Evolutionary conservation across 2,329 filamentous ascomycete genomes (phyloP), one percentile per base, ranked within the genome.

Genomic region (Berkeleyomyces basicola): DNA sequence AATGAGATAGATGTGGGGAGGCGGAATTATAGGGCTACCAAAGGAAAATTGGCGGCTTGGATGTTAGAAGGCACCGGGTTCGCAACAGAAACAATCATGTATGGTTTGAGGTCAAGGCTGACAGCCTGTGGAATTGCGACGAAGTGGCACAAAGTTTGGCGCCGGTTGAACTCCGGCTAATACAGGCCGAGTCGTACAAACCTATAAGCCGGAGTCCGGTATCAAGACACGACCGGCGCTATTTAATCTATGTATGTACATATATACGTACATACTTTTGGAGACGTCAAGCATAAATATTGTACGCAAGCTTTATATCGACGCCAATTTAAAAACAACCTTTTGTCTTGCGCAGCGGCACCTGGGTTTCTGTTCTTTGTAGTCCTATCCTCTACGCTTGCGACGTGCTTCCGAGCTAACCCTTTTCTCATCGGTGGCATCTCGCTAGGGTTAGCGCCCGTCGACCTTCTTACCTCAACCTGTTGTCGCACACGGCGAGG

Each of bases 131-230:
- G n/a, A 1, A 10, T 59, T 59, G 61, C 53, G 61, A 49, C 51
- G 23, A 62, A 23, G 11, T 58, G 23, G n/a, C 33, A 37, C 42
- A 44, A 14, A 40, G 31, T 47, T 61, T 65, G 61, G 63, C 63
- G 63, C 63, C 61, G 63, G 63, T 36, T 65, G 37, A 65, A 51
- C 7, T n/a, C 16, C 58, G 63, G 63, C 0, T 60, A 61, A 55
- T 57, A 58, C 23, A 16, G 10, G 9, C 7, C 36, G 23, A 46
- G 49, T 23, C 23, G 23, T 23, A 53, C 31, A 36, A 23, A 53
- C 2, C 42, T 43, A 11, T 14, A 7, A 43, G 43, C 43, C 33
- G 10, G n/a, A 14, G 31, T 36, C 39, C n/a, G n/a, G n/a, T 37
- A 2, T 37, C 33, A 2, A 37, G 23, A 31, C 51, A 3, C 31